Evolutionary conservation across 140 eudicot genomes (phyloP).

Genomic region (Stevia rebaudiana): DNA sequence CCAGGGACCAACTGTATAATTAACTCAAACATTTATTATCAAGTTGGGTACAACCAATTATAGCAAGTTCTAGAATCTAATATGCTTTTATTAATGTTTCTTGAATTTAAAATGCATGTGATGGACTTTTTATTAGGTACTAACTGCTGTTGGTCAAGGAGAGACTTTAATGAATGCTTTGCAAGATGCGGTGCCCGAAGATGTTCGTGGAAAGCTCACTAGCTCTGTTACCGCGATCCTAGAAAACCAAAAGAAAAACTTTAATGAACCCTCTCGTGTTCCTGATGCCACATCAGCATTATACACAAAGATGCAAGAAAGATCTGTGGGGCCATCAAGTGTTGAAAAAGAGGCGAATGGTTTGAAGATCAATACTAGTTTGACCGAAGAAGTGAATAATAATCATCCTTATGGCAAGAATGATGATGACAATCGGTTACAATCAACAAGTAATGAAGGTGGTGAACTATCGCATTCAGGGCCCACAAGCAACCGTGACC

Average conservation of each 20-base stretch:
- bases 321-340: conserved; percentile 12
- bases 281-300: conserved; percentile 38
- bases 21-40: no score
- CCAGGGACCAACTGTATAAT: no score
- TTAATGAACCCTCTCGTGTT: conserved; percentile 36
- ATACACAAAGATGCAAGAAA: conserved; percentile 37
- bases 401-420: conserved; percentile 23
- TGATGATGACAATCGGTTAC: conserved; percentile 23
- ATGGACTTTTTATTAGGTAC: conserved; percentile 46
- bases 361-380: conserved; percentile 30
- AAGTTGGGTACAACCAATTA: no score
- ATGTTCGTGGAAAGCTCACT: conserved; percentile 84
- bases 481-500: conserved; percentile 16
- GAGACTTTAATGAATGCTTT: conserved; percentile 78
- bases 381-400: conserved; percentile 27
- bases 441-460: conserved; percentile 23
- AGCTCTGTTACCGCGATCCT: conserved; percentile 61
- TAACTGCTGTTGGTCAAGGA: conserved; percentile 73
- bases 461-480: conserved; percentile 27
- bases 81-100: neutral
- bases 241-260: conserved; percentile 43
- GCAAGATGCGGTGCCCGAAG: conserved; percentile 97
- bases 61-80: no score
- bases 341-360: conserved; percentile 27
- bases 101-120: conserved; percentile 2